Conservation (phyloP, 768 basidiomycete genomes). For the Boletus sp. region DNA sequence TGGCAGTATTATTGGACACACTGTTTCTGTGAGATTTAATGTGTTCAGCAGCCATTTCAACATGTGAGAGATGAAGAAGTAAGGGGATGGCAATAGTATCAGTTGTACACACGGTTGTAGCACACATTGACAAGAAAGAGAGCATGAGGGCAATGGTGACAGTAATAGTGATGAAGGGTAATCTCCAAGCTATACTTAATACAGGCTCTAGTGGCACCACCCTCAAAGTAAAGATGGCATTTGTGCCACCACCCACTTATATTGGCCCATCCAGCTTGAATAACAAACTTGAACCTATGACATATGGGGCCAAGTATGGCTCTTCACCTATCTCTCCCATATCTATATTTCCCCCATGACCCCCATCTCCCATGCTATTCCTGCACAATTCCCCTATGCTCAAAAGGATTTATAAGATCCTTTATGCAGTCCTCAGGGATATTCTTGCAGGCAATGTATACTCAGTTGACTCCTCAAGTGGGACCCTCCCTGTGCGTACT, state of each 20-base stretch:
- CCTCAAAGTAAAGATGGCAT: conserved; percentile 50
- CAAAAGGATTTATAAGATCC: conserved; percentile 79
- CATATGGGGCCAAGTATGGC: conserved; percentile 1
- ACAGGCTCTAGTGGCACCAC: conserved; percentile 42
- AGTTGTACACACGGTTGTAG: no score
- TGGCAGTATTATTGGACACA: no score
- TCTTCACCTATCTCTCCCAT: conserved; percentile 17
- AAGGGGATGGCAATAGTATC: no score
- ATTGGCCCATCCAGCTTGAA: conserved; percentile 32
- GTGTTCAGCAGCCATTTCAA: no score
- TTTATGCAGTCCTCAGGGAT: conserved; percentile 79
- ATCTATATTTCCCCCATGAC: conserved; percentile 38
- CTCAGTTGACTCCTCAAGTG: conserved; percentile 54
- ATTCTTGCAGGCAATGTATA: conserved; percentile 55
- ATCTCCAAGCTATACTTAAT: conserved; percentile 79
- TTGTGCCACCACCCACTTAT: conserved; percentile 72
- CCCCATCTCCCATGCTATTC: conserved; percentile 49
- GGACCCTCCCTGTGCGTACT: conserved; percentile 77
- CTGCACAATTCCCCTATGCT: conserved; percentile 48
- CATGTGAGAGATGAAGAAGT: no score
- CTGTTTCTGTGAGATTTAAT: no score
- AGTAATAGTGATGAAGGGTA: no score
- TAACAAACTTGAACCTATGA: conserved; percentile 11
- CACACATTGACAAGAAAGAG: no score
- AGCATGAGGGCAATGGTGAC: no score